phyloP scores from a whole-genome alignment of 148 eudicot genomes.

The Bassia scoparia region DNA sequence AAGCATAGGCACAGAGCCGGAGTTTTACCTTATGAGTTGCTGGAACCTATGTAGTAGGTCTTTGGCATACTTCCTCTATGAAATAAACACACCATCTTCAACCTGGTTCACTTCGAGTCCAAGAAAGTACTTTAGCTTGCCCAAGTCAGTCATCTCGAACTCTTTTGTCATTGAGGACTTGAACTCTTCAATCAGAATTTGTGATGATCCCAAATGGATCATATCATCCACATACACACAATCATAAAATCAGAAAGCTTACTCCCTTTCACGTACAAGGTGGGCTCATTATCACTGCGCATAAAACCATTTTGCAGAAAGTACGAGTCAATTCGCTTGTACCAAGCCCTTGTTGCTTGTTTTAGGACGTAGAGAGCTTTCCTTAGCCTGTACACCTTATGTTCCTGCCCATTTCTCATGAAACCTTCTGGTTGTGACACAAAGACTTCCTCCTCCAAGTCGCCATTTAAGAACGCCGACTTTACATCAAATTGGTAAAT shows the following conservation, averaged over 20 bases:
- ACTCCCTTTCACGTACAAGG: too few relatives aligned
- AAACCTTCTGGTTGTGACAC: too few relatives aligned
- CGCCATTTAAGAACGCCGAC: neutral
- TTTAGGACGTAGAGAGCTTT: slow-evolving; percentile 10
- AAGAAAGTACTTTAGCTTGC: too few relatives aligned
- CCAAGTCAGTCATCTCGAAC: too few relatives aligned
- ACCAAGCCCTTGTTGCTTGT: slow-evolving; percentile 12
- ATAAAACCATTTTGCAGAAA: too few relatives aligned
- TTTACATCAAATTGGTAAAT: neutral
- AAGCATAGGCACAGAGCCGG: slow-evolving; percentile 64
- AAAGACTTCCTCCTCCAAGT: neutral
- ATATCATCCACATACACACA: too few relatives aligned
- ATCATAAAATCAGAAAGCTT: too few relatives aligned
- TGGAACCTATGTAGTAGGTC: slow-evolving; percentile 39
- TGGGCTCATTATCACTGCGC: too few relatives aligned
- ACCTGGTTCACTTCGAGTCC: too few relatives aligned
- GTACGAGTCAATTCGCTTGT: neutral
- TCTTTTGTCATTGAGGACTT: too few relatives aligned
- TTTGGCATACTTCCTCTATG: neutral
- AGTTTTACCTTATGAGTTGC: slow-evolving; percentile 55
- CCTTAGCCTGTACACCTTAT: neutral
- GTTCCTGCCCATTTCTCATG: too few relatives aligned
- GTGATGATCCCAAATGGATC: neutral
- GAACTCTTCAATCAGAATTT: neutral
- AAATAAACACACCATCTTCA: too few relatives aligned